Conservation (phyloP, 139 green algal species). For the Spirogloea muscicola region DNA sequence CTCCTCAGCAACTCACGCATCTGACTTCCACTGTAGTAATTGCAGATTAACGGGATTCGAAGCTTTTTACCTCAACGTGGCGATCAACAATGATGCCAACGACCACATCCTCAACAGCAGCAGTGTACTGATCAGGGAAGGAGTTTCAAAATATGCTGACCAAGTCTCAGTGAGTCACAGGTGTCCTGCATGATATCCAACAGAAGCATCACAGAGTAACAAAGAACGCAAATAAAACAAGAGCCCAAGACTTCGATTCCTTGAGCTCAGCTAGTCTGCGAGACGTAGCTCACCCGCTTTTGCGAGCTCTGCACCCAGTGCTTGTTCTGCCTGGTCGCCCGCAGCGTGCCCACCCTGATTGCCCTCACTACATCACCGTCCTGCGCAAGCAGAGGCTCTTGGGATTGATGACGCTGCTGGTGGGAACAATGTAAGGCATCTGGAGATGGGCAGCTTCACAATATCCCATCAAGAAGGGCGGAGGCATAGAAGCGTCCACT, state of each 20-base stretch:
- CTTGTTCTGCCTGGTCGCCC: constrained; percentile 23
- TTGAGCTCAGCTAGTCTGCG: background rate
- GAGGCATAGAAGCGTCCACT: background rate
- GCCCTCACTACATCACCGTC: constrained; percentile 24
- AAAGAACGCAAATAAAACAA: background rate
- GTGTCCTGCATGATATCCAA: no score
- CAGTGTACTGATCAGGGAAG: constrained; percentile 13
- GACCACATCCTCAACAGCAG: constrained; percentile 22
- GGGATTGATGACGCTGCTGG: no score
- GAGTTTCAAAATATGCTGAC: background rate
- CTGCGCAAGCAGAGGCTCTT: constrained; percentile 12
- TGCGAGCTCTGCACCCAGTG: constrained; percentile 17
- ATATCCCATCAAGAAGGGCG: no score
- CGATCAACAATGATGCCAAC: constrained; percentile 22
- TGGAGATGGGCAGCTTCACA: no score
- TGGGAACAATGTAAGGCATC: no score
- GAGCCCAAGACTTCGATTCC: background rate
- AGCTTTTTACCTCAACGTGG: constrained; percentile 22
- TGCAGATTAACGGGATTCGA: no score
- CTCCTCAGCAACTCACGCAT: no score
- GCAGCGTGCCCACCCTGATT: constrained; percentile 15
- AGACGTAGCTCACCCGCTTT: constrained; percentile 17
- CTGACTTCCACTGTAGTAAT: no score
- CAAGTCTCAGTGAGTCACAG: no score
- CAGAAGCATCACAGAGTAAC: constrained; percentile 10